Evolutionary conservation across 164 flowering plant genomes (phyloP).

Genomic region (Buxus sempervirens): DNA sequence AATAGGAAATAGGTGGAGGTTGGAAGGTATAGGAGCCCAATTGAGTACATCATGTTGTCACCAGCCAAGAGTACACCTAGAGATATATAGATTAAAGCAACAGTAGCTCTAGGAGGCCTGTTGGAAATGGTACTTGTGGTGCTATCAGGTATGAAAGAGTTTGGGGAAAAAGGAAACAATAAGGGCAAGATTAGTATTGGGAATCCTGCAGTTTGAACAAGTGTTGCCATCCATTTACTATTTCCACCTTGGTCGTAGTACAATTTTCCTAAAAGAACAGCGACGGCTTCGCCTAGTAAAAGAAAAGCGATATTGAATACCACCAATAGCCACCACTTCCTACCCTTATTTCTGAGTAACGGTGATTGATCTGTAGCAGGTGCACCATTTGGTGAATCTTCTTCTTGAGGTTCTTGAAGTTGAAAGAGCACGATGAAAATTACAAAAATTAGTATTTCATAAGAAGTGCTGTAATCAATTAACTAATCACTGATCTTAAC

Average conservation of each 20-base stretch:
- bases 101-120: not conserved
- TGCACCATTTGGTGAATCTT: not conserved
- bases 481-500: too few species aligned
- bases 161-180: not conserved
- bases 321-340: slow-evolving; percentile 13
- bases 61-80: slow-evolving; percentile 5
- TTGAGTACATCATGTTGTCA: slow-evolving; percentile 20
- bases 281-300: slow-evolving; percentile 12
- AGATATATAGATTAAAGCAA: not conserved
- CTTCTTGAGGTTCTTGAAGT: not conserved
- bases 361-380: too few species aligned
- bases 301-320: not conserved
- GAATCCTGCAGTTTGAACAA: slow-evolving; percentile 9
- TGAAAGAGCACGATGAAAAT: not conserved
- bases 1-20: slow-evolving; percentile 24
- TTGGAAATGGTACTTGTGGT: not conserved
- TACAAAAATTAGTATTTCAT: too few species aligned
- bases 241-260: slow-evolving; percentile 21
- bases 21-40: slow-evolving; percentile 19
- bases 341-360: not conserved
- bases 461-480: too few species aligned
- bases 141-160: not conserved
- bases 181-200: slow-evolving; percentile 9
- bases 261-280: slow-evolving; percentile 11
- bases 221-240: slow-evolving; percentile 24